Evolutionary conservation across 768 basidiomycete genomes (phyloP).

Genomic region (Tylopilus balloui): DNA sequence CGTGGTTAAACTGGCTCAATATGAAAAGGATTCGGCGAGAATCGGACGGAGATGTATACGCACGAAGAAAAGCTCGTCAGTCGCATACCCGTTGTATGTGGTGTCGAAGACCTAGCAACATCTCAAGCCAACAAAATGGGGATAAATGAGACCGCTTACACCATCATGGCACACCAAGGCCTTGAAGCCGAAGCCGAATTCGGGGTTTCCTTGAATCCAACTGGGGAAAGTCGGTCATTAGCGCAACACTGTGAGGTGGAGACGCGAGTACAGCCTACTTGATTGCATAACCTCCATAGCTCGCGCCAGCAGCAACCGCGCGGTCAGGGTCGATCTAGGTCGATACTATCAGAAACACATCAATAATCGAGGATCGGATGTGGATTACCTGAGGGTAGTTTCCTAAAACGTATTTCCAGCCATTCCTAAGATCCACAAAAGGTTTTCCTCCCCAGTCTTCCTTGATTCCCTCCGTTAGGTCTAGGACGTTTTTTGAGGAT

Average conservation of each 20-base stretch:
- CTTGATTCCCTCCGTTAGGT: slow-evolving; percentile 74
- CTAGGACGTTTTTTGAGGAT: slow-evolving; percentile 32
- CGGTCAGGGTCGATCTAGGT: slow-evolving; percentile 62
- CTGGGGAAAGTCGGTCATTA: slow-evolving; percentile 36
- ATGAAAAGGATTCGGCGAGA: background rate
- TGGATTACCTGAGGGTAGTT: slow-evolving; percentile 59
- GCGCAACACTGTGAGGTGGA: background rate
- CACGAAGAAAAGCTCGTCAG: slow-evolving; percentile 90
- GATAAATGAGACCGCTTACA: slow-evolving; percentile 36
- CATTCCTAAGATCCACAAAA: slow-evolving; percentile 69
- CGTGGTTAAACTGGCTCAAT: slow-evolving; percentile 67
- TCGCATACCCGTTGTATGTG: slow-evolving; percentile 77
- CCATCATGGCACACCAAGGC: slow-evolving; percentile 92
- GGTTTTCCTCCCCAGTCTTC: slow-evolving; percentile 87
- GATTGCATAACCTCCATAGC: slow-evolving; percentile 86
- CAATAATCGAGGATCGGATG: background rate
- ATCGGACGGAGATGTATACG: slow-evolving; percentile 24
- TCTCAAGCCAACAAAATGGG: background rate
- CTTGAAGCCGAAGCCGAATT: slow-evolving; percentile 85
- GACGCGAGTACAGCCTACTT: slow-evolving; percentile 47
- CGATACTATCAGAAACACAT: background rate
- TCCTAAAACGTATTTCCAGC: slow-evolving; percentile 67
- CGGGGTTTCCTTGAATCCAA: slow-evolving; percentile 94
- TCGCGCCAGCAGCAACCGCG: slow-evolving; percentile 75
- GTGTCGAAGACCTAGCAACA: slow-evolving; percentile 63